Percentiles rank a stretch among this genome's conserved stretches.
Conservation (phyloP, 2,329 filamentous ascomycete genomes). For the Myriosclerotinia scirpicola region DNA sequence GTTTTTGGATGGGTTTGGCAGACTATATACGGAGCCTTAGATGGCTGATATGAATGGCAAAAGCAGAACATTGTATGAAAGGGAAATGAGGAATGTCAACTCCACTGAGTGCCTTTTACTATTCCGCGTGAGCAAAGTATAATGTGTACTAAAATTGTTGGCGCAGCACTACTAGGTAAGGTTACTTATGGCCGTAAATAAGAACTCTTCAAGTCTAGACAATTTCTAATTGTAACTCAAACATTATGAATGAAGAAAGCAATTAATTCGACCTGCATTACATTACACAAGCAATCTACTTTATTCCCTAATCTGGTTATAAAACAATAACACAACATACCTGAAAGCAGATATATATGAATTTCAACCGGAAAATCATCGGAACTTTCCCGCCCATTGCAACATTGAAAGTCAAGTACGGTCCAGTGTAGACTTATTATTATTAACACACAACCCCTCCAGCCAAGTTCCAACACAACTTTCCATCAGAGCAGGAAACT, state of each 20-base stretch:
- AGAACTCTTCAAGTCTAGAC: background rate
- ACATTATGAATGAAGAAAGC: background rate
- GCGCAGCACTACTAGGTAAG: too few species aligned
- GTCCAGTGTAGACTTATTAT: slow-evolving; percentile 1
- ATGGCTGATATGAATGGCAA: background rate
- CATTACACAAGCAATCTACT: slow-evolving; percentile 2
- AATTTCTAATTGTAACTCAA: background rate
- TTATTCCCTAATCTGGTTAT: background rate
- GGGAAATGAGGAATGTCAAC: slow-evolving; percentile 8
- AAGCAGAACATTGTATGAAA: background rate
- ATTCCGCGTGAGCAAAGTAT: background rate
- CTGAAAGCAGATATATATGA: background rate
- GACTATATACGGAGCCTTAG: slow-evolving; percentile 2
- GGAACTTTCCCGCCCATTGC: slow-evolving; percentile 17
- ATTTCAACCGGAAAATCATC: background rate
- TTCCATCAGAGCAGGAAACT: slow-evolving; percentile 11
- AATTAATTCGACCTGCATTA: slow-evolving; percentile 11
- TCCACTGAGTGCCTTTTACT: background rate
- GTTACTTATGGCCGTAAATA: too few species aligned
- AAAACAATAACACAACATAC: background rate
- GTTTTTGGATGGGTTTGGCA: slow-evolving; percentile 8
- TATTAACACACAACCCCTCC: slow-evolving; percentile 21
- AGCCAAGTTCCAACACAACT: slow-evolving; percentile 11
- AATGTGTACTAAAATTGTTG: background rate
- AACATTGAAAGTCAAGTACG: slow-evolving; percentile 18